Evolutionary conservation across 2,329 filamentous ascomycete species (phyloP), one percentile per base, ranked within the genome.

Genomic region (Pyrenophora teres): DNA sequence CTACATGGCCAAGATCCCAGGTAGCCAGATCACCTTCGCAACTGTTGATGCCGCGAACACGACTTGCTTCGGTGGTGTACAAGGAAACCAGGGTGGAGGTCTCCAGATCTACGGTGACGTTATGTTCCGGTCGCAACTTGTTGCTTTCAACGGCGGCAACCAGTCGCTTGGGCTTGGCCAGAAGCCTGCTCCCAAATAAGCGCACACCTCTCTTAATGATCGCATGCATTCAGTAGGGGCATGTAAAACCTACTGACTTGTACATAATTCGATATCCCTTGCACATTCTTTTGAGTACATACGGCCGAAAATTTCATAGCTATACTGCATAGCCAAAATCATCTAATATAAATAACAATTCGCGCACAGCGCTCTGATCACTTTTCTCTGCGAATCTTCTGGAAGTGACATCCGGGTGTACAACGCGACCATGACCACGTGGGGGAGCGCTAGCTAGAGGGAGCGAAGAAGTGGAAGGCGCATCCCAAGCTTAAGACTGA

Each of bases 11-110:
- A 80, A 73, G 32, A 76, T 86, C 31, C 79, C 78, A 49, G 83
- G 83, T 5, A 65, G 67, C 19, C 77, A 67, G 52, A 66, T 76
- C 56, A 75, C 67, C 6, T 76, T 75, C 41, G 70, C 74, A 8
- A 54, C 68, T 6, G 69, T 74, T 27, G 73, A 75, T 37, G 36
- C 68, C 33, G 65, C 67, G 35, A 76, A 76, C 43, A 77, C 78
- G 36, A 83, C 77, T 48, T 90, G 87, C 77, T 89, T 87, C 60
- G 87, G 86, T 53, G 87, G 86, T 60, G 74, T 90, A 15, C 87
- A 90, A 74, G 78, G 81, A 27, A 83, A 82, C 40, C 65, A 65
- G 48, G 77, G 79, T 1, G 75, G 76, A 12, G 73, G 76, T 23
- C 70, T 87, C 32, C 83, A 86, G 71, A 85, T 90, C 67, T 80